Evolutionary conservation across 2,329 filamentous ascomycete species (phyloP), one percentile per base, ranked within the genome.

Genomic region (Ascosphaera apis): DNA sequence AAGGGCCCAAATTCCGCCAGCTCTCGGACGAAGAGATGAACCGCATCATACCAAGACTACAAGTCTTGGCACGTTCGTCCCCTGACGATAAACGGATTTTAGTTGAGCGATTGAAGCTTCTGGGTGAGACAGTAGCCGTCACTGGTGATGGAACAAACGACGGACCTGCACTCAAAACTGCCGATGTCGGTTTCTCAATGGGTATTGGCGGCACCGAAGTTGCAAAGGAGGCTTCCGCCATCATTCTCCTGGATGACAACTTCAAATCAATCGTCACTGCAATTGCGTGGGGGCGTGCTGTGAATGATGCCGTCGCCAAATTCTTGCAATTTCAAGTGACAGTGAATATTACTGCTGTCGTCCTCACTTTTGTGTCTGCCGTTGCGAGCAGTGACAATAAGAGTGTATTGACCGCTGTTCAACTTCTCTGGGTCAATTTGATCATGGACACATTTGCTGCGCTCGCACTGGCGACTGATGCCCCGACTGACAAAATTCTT

Each of bases 391-490:
- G 52, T 0, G 57, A 71, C 2, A 76, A 86, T 51, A 53, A 62
- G 34, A 81, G 81, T 34, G 83, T 92, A 17, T 60, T 93, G 38
- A 88, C 72, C 2, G 83, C 83, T 8, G 83, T 92, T 17, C 84
- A 93, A 56, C 68, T 93, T 46, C 72, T 93, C 19, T 93, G 84
- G 84, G 82, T 93, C 48, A 93, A 92, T 49, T 63, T 93, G 47
- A 93, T 93, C 58, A 93, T 92, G 84, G 84, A 93, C 48, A 92
- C 84, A 0, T 81, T 93, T 40, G 84, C 83, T 16, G 83, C 83
- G 12, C 65, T 92, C 30, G 83, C 83, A 6, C 67, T 92, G 42
- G 83, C 83, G 1, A 92, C 83, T 1, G 83, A 92, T 51, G 80
- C 82, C n/a, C 83, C 83, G 1, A 77, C 77, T 9, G 74, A 78